Evolutionary conservation across 345 rosid species (phyloP), one percentile per base, ranked within the genome.

Genomic region (Microthlaspi erraticum): DNA sequence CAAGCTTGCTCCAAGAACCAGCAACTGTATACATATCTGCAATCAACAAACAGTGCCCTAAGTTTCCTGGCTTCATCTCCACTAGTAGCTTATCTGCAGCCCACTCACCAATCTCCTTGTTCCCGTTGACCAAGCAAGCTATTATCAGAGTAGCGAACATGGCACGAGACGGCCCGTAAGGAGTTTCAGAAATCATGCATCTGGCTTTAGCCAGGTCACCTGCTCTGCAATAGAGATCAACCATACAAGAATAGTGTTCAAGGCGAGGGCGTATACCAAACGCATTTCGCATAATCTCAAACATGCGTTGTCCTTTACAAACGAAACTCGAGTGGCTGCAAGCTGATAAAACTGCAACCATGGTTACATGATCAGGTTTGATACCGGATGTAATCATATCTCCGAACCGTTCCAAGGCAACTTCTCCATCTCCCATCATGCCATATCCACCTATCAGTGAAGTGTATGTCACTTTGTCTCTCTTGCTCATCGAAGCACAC

Each of bases 261-360:
- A 87, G 49, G 34, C 65, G 61, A 10, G 89, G 98, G 39, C 20
- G 37, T 70, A 92, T 71, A 50, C 81, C 83, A 70, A 77, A 87
- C 12, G 68, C 34, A 52, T 17, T 33, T 49, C 29, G 58, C 87
- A 87, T 89, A 77, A 64, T 78, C 64, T 66, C 61, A 66, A 92
- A 89, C 82, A 73, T 57, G 56, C 20, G 46, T 60, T 80, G 73
- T 45, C 96, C 96, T 78, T 87, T 75, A 33, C 41, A 1, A 44
- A 87, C 81, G 62, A 89, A 77, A 36, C 83, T 84, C 3, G 88
- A 87, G 80, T 92, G 96, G 54, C 94, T 89, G 66, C 98, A 92
- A 53, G 96, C 94, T 70, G 96, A 81, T 65, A 92, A 84, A 68
- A 87, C 85, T 41, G 96, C 89, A 59, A 89, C 86, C 90, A 92